Conservation (phyloP, 306 rosid species). For the Cucumis cinereus region DNA sequence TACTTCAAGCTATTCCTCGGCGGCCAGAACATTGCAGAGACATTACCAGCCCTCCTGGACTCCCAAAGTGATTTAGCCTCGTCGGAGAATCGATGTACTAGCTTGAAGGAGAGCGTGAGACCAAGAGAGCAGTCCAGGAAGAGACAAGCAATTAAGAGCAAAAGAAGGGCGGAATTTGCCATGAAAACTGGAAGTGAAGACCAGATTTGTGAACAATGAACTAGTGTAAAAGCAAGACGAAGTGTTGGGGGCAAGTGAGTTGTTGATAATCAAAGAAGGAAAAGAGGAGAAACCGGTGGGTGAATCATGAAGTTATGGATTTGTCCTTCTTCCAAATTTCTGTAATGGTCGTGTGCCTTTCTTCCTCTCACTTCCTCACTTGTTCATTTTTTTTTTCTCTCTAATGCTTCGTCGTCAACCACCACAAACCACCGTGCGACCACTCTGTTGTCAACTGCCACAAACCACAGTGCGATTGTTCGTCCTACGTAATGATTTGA, state of each 20-base stretch:
- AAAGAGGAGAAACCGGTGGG: not conserved
- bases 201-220: not conserved
- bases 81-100: conserved; percentile 50
- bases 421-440: too few relatives aligned
- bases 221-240: not conserved
- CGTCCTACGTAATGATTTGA: too few relatives aligned
- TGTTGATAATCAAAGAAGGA: too few relatives aligned
- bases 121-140: not conserved
- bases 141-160: not conserved
- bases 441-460: too few relatives aligned
- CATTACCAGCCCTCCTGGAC: conserved; percentile 17
- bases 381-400: too few relatives aligned
- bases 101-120: conserved; percentile 21
- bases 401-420: too few relatives aligned
- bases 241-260: not conserved
- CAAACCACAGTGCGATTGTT: too few relatives aligned
- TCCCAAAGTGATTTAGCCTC: conserved; percentile 22
- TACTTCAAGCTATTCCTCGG: conserved; percentile 26
- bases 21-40: conserved; percentile 22
- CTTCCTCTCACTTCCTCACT: too few relatives aligned
- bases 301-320: too few relatives aligned
- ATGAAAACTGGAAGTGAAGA: not conserved
- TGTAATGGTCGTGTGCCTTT: too few relatives aligned
- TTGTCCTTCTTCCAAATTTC: too few relatives aligned
- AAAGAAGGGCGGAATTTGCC: conserved; percentile 10